Evolutionary conservation across 148 eudicot species (phyloP).

Genomic region (Dianthus caryophyllus): DNA sequence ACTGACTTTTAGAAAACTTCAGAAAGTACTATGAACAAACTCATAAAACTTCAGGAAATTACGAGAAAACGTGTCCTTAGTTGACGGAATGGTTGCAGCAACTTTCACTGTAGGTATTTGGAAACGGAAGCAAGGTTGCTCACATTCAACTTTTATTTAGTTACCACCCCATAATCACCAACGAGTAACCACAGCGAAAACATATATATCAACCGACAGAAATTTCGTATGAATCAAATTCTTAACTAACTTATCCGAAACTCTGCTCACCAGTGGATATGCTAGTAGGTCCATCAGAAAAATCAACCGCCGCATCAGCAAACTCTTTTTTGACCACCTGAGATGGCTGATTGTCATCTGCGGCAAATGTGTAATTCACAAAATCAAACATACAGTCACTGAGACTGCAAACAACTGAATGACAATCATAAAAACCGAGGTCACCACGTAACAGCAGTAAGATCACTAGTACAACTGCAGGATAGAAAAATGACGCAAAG

Average conservation of each 20-base stretch:
- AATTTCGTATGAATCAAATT: background rate
- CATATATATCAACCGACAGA: too few species aligned
- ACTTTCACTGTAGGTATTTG: too few species aligned
- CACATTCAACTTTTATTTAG: too few species aligned
- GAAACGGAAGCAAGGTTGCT: too few species aligned
- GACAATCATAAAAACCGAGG: background rate
- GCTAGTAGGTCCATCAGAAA: background rate
- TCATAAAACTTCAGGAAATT: too few species aligned
- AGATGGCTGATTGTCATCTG: background rate
- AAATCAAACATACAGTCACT: background rate
- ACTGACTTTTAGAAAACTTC: too few species aligned
- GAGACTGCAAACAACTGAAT: background rate
- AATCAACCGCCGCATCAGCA: background rate
- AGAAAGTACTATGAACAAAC: too few species aligned
- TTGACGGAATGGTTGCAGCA: too few species aligned
- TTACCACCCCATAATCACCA: background rate
- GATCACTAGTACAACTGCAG: background rate
- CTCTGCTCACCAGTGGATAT: background rate
- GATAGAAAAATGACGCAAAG: background rate
- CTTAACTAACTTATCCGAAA: background rate
- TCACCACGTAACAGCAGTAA: background rate
- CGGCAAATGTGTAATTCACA: too few species aligned
- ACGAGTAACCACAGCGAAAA: background rate
- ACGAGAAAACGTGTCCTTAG: too few species aligned
- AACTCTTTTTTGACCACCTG: background rate